These are phyloP conservation scores for Petunia secreta DNA, from an alignment of 257 asterid species.

Conservation along the genomic window DNA sequence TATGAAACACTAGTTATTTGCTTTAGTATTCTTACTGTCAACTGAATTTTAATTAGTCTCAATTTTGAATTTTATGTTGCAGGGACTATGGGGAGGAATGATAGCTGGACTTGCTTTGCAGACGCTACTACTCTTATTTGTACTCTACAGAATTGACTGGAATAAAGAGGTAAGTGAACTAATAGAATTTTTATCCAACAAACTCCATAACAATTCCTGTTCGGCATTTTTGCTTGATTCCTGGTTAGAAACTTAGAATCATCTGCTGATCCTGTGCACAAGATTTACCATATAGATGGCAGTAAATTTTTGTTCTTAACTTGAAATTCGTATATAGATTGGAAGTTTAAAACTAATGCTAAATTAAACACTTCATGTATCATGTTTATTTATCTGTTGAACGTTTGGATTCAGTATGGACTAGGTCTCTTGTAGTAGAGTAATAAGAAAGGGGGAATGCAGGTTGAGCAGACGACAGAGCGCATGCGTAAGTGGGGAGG, in stretches of 20 bases:
- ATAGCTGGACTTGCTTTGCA: slow-evolving; percentile 69
- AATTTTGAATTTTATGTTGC: not conserved
- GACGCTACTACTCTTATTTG: slow-evolving; percentile 51
- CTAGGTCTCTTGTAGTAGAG: not conserved
- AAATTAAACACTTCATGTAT: not conserved
- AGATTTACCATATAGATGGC: not conserved
- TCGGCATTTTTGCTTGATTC: not conserved
- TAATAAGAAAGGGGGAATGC: slow-evolving; percentile 20
- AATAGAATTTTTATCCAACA: not conserved
- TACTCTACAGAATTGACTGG: slow-evolving; percentile 73
- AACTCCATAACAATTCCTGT: not conserved
- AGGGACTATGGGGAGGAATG: slow-evolving; percentile 92
- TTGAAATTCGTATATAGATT: not conserved
- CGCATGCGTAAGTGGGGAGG: slow-evolving; percentile 77
- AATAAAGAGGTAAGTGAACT: slow-evolving; percentile 54
- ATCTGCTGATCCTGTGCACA: not conserved
- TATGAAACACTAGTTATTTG: not conserved
- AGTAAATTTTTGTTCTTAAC: not conserved
- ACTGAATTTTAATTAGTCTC: not conserved
- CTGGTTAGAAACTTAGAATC: not conserved
- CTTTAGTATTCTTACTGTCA: not conserved
- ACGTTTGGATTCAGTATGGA: not conserved
- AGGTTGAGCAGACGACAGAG: slow-evolving; percentile 65
- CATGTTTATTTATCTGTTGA: not conserved
- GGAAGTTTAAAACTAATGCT: not conserved